Conservation (phyloP, 805 yeast species). For the Myxozyma monticola region DNA sequence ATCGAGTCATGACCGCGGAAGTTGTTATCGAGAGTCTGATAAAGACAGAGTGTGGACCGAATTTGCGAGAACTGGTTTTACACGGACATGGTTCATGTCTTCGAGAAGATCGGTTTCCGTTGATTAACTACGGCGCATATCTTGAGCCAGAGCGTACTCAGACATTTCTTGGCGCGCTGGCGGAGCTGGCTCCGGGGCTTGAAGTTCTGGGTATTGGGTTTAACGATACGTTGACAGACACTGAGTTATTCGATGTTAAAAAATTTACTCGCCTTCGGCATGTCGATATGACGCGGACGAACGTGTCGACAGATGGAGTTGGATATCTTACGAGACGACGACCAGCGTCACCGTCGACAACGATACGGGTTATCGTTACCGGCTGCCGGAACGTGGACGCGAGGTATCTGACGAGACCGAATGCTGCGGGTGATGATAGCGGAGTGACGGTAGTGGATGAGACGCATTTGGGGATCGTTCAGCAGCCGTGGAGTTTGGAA, state of each 20-base stretch:
- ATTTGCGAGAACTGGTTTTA: not conserved
- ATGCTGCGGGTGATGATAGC: too few relatives aligned
- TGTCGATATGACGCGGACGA: not conserved
- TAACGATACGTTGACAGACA: constrained; percentile 1
- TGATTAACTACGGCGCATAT: constrained; percentile 1
- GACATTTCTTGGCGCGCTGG: constrained; percentile 1
- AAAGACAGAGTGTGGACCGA: not conserved
- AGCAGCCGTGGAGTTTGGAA: too few relatives aligned
- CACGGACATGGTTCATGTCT: constrained; percentile 6
- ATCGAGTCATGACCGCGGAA: not conserved
- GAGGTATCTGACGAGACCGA: too few relatives aligned
- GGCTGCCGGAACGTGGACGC: too few relatives aligned
- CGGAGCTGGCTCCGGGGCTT: not conserved
- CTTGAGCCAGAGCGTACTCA: not conserved
- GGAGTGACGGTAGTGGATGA: too few relatives aligned
- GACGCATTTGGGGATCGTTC: too few relatives aligned
- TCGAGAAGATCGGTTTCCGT: not conserved
- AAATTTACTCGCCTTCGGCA: not conserved
- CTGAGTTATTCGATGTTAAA: constrained; percentile 5
- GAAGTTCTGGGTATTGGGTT: constrained; percentile 1
- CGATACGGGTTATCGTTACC: too few relatives aligned
- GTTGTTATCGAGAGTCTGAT: constrained; percentile 1
- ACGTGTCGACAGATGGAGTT: constrained; percentile 9
- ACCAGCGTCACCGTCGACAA: too few relatives aligned
- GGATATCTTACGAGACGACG: constrained; percentile 1